phyloP scores from a whole-genome alignment of 768 basidiomycete genomes.

The Scleroderma bovista region DNA sequence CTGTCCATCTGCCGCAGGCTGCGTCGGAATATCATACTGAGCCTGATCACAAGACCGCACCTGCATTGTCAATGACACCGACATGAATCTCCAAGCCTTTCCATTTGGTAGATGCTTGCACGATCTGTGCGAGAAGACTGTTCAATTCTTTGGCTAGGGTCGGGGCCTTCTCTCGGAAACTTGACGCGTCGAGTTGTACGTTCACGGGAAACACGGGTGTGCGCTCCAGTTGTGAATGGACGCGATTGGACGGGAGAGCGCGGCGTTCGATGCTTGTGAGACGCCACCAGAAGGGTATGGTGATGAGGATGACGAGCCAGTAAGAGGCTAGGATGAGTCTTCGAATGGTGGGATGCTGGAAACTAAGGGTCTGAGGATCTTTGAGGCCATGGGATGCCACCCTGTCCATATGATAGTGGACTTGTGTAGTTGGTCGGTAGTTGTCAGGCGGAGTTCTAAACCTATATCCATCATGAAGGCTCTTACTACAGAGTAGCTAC shows the following conservation, averaged over 20 bases:
- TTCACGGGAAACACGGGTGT: slow-evolving; percentile 39
- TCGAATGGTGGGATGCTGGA: slow-evolving; percentile 45
- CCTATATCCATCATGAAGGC: not conserved
- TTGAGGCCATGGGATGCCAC: slow-evolving; percentile 17
- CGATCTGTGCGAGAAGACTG: slow-evolving; percentile 11
- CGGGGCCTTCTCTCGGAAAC: slow-evolving; percentile 7
- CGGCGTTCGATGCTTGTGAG: slow-evolving; percentile 87
- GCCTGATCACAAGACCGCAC: slow-evolving; percentile 26
- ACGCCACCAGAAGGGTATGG: slow-evolving; percentile 89
- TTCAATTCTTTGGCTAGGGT: slow-evolving; percentile 26
- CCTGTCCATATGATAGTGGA: slow-evolving; percentile 15
- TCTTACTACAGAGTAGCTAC: too few relatives aligned
- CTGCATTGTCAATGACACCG: slow-evolving; percentile 17
- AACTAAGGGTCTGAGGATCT: slow-evolving; percentile 48
- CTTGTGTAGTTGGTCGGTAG: slow-evolving; percentile 4
- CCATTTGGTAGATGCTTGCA: slow-evolving; percentile 31
- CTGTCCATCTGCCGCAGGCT: slow-evolving; percentile 12
- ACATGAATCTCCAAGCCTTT: slow-evolving; percentile 38
- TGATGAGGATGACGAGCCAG: slow-evolving; percentile 70
- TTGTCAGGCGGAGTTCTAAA: slow-evolving; percentile 30
- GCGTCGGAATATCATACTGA: not conserved
- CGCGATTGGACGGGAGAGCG: slow-evolving; percentile 58
- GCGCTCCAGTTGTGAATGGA: slow-evolving; percentile 46
- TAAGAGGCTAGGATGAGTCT: slow-evolving; percentile 67
- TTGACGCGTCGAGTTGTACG: slow-evolving; percentile 34